A percentile compares a stretch with the other conserved stretches of the same genome.
Conservation (phyloP, 139 green algal genomes). For the Tetradesmus lagerheimii region DNA sequence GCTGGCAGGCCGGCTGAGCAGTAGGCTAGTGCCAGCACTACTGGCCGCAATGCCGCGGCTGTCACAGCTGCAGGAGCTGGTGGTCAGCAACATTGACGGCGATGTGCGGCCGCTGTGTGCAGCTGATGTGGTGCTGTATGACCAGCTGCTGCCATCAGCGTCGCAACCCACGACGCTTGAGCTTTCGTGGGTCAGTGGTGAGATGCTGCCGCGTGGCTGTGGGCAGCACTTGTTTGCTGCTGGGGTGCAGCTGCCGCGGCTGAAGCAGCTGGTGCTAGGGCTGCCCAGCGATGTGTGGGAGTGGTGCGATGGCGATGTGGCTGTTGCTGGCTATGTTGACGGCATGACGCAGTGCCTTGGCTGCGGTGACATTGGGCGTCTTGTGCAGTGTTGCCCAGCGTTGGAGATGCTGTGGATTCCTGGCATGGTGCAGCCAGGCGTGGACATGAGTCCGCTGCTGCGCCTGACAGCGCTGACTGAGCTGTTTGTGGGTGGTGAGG, state of each 20-base stretch:
- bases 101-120: background rate
- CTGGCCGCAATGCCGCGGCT: background rate
- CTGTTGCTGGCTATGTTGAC: background rate
- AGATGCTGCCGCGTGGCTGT: background rate
- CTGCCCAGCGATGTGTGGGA: background rate
- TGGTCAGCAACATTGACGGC: background rate
- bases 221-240: background rate
- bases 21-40: background rate
- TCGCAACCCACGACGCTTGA: background rate
- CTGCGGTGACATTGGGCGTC: background rate
- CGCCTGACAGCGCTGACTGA: background rate
- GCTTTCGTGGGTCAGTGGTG: background rate
- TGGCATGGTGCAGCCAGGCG: background rate
- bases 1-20: background rate
- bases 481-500: background rate
- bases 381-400: background rate
- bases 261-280: background rate
- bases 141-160: background rate
- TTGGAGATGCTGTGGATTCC: background rate
- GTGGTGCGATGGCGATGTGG: background rate
- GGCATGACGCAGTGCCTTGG: no score
- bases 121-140: background rate
- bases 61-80: background rate
- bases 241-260: background rate
- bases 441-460: background rate